Conservation (phyloP, 1,284 basidiomycete species). For the Tilletia horrida region DNA sequence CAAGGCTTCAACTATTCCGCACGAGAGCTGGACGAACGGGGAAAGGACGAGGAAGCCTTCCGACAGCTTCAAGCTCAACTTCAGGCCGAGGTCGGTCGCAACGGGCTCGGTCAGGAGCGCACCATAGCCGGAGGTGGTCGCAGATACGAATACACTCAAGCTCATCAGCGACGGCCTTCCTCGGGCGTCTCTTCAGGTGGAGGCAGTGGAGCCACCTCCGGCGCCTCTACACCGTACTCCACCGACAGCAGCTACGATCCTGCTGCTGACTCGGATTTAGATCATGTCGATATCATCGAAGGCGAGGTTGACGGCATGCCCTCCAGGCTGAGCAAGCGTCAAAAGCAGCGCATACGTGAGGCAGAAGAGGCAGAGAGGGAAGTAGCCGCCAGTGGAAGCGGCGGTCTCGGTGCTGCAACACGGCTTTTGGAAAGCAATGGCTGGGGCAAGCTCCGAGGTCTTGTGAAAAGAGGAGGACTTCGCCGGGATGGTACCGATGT, state of each 20-base stretch:
- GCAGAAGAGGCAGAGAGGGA: constrained; percentile 26
- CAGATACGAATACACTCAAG: background rate
- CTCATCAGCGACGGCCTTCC: constrained; percentile 21
- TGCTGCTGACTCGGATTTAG: constrained; percentile 45
- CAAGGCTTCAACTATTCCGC: constrained; percentile 13
- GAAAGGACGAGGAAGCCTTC: constrained; percentile 45
- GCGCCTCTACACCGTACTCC: constrained; percentile 39
- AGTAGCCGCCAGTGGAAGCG: background rate
- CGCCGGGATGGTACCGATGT: background rate
- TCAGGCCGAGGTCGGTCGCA: constrained; percentile 37
- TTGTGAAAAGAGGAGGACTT: constrained; percentile 18
- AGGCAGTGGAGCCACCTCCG: constrained; percentile 26
- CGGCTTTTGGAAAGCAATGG: constrained; percentile 24
- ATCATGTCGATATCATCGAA: constrained; percentile 48
- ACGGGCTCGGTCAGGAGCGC: constrained; percentile 19
- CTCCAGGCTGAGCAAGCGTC: constrained; percentile 8
- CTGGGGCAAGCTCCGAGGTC: constrained; percentile 44
- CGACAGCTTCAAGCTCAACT: constrained; percentile 45
- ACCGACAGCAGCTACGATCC: constrained; percentile 47
- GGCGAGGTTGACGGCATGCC: constrained; percentile 54
- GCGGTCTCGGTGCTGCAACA: background rate
- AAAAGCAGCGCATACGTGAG: constrained; percentile 16
- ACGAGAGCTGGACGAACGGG: constrained; percentile 40
- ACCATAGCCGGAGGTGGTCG: constrained; percentile 26
- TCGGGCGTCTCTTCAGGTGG: constrained; percentile 10